phyloP scores from a whole-genome alignment of 805 yeast genomes.

The Cyberlindnera subsufficiens region DNA sequence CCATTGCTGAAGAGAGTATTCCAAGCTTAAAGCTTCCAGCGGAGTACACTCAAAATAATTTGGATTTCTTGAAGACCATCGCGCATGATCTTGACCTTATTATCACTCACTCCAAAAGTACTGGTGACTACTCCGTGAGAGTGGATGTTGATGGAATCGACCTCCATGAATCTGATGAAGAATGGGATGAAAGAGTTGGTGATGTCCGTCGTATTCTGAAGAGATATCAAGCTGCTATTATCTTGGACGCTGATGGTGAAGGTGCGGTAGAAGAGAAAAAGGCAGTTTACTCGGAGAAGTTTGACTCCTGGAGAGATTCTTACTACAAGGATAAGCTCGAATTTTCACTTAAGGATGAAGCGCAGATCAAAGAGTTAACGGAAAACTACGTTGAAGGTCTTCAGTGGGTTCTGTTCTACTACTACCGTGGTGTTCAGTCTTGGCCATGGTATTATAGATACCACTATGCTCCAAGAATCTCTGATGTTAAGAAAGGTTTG shows the following conservation, averaged over 20 bases:
- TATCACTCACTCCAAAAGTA: conserved; percentile 55
- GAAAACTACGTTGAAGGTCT: conserved; percentile 88
- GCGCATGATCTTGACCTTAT: conserved; percentile 64
- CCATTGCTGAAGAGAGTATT: conserved; percentile 27
- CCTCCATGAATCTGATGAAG: conserved; percentile 63
- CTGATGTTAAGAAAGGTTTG: conserved; percentile 75
- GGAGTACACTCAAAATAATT: conserved; percentile 33
- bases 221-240: conserved; percentile 55
- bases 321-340: conserved; percentile 80
- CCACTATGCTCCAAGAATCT: conserved; percentile 92
- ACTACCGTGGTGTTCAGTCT: conserved; percentile 85
- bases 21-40: conserved; percentile 43
- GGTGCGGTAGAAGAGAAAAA: conserved; percentile 42
- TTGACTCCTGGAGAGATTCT: conserved; percentile 75
- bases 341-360: conserved; percentile 54
- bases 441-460: conserved; percentile 94
- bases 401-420: conserved; percentile 94
- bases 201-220: conserved; percentile 51
- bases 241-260: conserved; percentile 54
- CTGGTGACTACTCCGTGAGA: conserved; percentile 50
- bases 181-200: conserved; percentile 45
- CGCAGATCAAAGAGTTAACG: conserved; percentile 54
- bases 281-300: conserved; percentile 65
- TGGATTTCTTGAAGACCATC: conserved; percentile 57
- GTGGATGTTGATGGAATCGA: conserved; percentile 71